A percentile compares a stretch with the other conserved stretches of the same genome.
These are phyloP conservation scores for Halocafeteria seosinensis DNA, from an alignment of 108 stramenopile genomes.

Conservation along the genomic window DNA sequence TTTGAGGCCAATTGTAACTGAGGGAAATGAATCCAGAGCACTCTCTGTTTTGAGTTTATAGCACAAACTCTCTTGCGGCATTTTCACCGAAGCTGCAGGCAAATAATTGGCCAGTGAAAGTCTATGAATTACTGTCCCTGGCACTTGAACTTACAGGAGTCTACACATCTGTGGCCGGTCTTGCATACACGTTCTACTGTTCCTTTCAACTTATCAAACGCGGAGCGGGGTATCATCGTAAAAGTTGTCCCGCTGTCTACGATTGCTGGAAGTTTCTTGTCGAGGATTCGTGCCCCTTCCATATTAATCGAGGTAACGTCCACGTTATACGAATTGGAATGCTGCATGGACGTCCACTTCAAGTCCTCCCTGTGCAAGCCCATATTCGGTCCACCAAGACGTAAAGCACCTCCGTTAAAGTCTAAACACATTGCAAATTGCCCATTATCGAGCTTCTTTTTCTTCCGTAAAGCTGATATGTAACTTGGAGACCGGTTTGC, in stretches of 20 bases:
- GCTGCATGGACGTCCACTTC: not conserved
- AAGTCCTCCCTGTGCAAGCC: not conserved
- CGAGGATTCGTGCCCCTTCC: too few relatives aligned
- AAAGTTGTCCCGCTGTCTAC: conserved; percentile 17
- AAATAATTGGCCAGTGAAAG: too few relatives aligned
- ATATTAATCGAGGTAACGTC: not conserved
- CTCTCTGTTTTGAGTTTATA: too few relatives aligned
- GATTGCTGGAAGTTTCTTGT: too few relatives aligned
- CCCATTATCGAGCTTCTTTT: not conserved
- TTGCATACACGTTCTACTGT: too few relatives aligned
- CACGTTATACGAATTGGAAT: not conserved
- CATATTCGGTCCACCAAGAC: conserved; percentile 6
- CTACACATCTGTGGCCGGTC: too few relatives aligned
- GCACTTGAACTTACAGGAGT: too few relatives aligned
- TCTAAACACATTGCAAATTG: conserved; percentile 7
- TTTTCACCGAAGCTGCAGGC: too few relatives aligned
- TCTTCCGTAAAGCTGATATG: not conserved
- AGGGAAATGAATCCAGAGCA: too few relatives aligned
- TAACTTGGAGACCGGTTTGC: not conserved
- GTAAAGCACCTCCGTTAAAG: conserved; percentile 9
- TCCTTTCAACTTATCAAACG: not conserved
- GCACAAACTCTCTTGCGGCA: too few relatives aligned
- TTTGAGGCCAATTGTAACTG: too few relatives aligned
- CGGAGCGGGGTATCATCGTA: conserved; percentile 4
- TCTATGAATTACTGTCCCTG: too few relatives aligned